Conservation (phyloP, 352 stramenopile species). For the Globisporangium splendens region DNA sequence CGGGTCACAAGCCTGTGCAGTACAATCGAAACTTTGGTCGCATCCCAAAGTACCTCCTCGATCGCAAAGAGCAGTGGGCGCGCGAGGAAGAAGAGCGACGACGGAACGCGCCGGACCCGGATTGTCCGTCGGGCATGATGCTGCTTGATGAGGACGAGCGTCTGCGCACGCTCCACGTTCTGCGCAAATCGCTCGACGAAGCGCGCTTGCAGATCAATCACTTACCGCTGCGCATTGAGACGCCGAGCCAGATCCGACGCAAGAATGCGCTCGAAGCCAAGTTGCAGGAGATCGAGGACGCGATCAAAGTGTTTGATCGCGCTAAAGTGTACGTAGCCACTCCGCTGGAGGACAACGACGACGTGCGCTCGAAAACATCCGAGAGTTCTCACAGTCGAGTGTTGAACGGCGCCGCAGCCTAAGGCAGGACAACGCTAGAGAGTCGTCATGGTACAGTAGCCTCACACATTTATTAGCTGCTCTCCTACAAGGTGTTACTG, state of each 20-base stretch:
- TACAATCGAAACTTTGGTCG: conserved; percentile 47
- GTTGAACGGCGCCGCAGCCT: conserved; percentile 11
- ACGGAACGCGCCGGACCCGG: conserved; percentile 69
- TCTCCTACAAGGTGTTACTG: not conserved
- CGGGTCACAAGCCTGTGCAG: conserved; percentile 8
- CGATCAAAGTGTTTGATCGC: conserved; percentile 86
- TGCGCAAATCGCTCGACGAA: conserved; percentile 60
- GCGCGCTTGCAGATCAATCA: conserved; percentile 63
- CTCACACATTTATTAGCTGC: not conserved
- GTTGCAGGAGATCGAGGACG: conserved; percentile 87
- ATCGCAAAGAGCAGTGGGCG: conserved; percentile 78
- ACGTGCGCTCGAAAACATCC: no score
- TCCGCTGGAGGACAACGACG: conserved; percentile 14
- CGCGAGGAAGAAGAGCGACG: conserved; percentile 78
- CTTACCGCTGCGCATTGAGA: conserved; percentile 85
- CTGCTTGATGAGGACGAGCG: conserved; percentile 80
- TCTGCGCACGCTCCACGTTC: conserved; percentile 55
- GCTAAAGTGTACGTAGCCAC: conserved; percentile 83
- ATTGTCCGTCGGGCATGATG: conserved; percentile 86
- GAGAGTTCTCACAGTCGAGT: not conserved
- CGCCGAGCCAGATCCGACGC: conserved; percentile 66
- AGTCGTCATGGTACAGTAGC: conserved; percentile 3
- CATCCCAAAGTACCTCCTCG: conserved; percentile 65
- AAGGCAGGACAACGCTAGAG: not conserved
- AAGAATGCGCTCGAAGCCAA: conserved; percentile 83